Percentiles rank a stretch among this genome's conserved stretches.
Conservation (phyloP, 2,329 filamentous ascomycete species). For the Paecilomyces dactylethromorphus region DNA sequence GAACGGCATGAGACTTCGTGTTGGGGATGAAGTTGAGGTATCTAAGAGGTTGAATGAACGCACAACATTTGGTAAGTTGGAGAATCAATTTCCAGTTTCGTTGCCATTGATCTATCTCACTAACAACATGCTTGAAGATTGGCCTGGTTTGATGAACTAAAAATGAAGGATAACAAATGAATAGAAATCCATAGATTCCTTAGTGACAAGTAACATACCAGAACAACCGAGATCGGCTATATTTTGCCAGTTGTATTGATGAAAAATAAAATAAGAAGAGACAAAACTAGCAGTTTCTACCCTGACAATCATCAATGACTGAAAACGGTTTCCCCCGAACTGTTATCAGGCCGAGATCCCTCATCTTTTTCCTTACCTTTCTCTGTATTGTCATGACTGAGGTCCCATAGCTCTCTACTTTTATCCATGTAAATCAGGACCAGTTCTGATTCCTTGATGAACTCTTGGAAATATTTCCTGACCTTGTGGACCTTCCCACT, state of each 20-base stretch:
- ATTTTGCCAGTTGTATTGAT: not conserved
- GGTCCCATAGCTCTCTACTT: not conserved
- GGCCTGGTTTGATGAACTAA: slow-evolving; percentile 22
- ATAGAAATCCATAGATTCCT: not conserved
- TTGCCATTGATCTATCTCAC: not conserved
- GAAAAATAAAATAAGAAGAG: not conserved
- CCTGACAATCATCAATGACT: not conserved
- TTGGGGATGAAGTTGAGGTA: slow-evolving; percentile 54
- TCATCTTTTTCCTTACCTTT: not conserved
- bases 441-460: not conserved
- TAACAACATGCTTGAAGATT: slow-evolving; percentile 18
- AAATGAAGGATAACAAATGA: not conserved
- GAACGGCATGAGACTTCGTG: slow-evolving; percentile 35
- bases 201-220: not conserved
- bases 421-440: not conserved
- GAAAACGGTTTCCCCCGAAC: not conserved
- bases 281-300: not conserved
- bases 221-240: not conserved
- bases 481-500: not conserved
- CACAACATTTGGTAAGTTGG: slow-evolving; percentile 48
- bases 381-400: not conserved
- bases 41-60: slow-evolving; percentile 45
- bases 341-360: not conserved
- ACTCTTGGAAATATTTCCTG: not conserved
- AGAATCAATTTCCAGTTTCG: not conserved